Evolutionary conservation across 2,329 filamentous ascomycete species (phyloP), one percentile per base, ranked within the genome.

Genomic region (Paraphoma chrysanthemicola): DNA sequence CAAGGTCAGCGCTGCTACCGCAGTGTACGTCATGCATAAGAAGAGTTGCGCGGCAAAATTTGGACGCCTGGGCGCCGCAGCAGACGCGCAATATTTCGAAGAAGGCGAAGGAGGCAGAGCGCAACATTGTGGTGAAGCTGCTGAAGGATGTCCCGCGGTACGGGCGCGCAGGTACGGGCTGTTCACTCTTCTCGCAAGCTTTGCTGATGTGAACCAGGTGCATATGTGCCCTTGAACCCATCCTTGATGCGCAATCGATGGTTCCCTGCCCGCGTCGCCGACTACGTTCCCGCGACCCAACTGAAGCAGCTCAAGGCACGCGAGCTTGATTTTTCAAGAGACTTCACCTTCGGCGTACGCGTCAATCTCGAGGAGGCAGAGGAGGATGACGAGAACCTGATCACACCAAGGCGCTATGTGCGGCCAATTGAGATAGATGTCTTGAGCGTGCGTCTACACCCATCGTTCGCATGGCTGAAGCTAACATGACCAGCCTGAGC

Each of bases 161-260:
- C 70, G 85, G 85, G 36, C 69, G 63, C 44, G 69, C 72, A 63
- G 75, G 74, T 77, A 69, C 39, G 67, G 28, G 6, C 45, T 53
- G 44, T 31, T 16, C 23, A 28, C 14, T 9, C 8, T 14, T n/a
- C 33, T 38, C 12, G 17, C 23, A 8, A 38, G 55, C 45, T 51
- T 29, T 59, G 56, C 67, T 72, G 57, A 75, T 48, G 38, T 18
- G n/a, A 7, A 36, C 59, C 14, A 86, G 84, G 84, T 58, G 71
- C 81, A 16, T 80, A 85, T 56, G 75, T 86, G 17, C 81, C 83
- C 31, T 76, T 86, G 42, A 71, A 80, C n/a, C 71, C 76, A 14
- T 81, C 84, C 18, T 74, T 78, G 38, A 86, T 87, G 83, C 79
- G 85, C 60, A 85, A 85, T 67, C 71, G 74, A 51, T 85, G 80